Percentiles rank a stretch among this genome's conserved stretches.
Conservation (phyloP, 2,329 filamentous ascomycete genomes). For the Hypoxylon sp. region DNA sequence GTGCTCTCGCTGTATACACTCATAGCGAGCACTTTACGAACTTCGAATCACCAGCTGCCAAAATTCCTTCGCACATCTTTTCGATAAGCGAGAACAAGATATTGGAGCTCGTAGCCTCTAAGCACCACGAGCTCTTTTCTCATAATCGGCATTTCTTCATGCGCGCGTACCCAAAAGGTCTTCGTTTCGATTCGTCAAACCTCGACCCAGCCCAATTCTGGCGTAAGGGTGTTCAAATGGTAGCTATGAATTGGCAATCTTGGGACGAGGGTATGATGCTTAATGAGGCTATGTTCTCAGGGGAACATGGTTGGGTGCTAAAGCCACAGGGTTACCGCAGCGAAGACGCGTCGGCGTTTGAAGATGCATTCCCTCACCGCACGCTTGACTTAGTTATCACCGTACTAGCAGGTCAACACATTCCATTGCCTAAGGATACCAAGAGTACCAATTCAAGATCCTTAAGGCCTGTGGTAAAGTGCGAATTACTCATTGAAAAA, state of each 20-base stretch:
- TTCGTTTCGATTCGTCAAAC: conserved; percentile 89
- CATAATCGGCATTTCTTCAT: conserved; percentile 93
- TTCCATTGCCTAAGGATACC: conserved; percentile 70
- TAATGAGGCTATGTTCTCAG: conserved; percentile 97
- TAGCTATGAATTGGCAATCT: conserved; percentile 97
- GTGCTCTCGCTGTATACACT: conserved; percentile 86
- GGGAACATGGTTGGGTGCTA: conserved; percentile 84
- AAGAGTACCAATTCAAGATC: conserved; percentile 66
- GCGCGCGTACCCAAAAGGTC: conserved; percentile 88
- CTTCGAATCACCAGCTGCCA: conserved; percentile 75
- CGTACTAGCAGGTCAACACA: conserved; percentile 81
- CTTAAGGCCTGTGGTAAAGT: conserved; percentile 82
- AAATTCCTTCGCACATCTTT: conserved; percentile 79
- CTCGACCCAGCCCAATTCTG: conserved; percentile 93
- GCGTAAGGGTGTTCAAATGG: conserved; percentile 97
- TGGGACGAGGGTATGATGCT: conserved; percentile 95
- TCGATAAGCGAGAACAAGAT: conserved; percentile 91
- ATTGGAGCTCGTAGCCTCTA: conserved; percentile 68
- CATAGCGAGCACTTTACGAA: conserved; percentile 85
- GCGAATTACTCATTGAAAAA: conserved; percentile 85
- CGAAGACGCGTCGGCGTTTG: conserved; percentile 57
- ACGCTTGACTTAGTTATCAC: conserved; percentile 79
- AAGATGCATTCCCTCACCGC: conserved; percentile 63
- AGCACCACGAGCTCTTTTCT: conserved; percentile 81
- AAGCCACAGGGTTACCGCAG: conserved; percentile 83